Conservation (phyloP, 2,329 filamentous ascomycete genomes). For the Lachnellula arida region DNA sequence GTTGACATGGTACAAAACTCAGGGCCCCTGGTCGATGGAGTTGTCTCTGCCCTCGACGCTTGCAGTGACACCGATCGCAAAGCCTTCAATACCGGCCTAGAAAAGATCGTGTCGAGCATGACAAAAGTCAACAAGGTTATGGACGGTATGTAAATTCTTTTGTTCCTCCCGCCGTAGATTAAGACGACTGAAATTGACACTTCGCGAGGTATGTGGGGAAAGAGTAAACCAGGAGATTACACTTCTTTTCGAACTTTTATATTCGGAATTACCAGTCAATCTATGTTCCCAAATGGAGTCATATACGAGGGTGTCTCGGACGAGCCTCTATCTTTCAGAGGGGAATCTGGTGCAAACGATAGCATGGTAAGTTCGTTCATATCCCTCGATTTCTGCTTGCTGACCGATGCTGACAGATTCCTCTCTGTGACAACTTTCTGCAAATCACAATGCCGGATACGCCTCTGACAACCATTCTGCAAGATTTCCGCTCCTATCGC, state of each 20-base stretch:
- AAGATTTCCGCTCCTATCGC: conserved; percentile 84
- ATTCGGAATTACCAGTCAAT: conserved; percentile 89
- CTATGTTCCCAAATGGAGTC: conserved; percentile 91
- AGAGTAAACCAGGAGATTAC: conserved; percentile 79
- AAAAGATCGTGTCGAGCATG: conserved; percentile 58
- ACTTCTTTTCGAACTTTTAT: conserved; percentile 93
- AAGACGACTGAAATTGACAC: conserved; percentile 28
- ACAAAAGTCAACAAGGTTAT: conserved; percentile 71
- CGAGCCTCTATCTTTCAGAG: conserved; percentile 75
- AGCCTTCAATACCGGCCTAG: conserved; percentile 60
- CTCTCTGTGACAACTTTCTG: conserved; percentile 81
- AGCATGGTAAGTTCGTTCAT: conserved; percentile 57
- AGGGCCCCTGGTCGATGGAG: conserved; percentile 68
- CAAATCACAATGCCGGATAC: conserved; percentile 85
- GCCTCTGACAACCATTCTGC: conserved; percentile 80
- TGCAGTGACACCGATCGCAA: conserved; percentile 46
- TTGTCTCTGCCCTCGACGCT: conserved; percentile 60
- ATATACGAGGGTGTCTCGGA: conserved; percentile 80
- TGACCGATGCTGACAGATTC: conserved; percentile 48
- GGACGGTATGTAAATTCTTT: conserved; percentile 54
- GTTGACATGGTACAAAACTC: conserved; percentile 93
- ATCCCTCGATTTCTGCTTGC: not conserved
- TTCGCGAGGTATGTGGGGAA: conserved; percentile 72
- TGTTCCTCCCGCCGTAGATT: not conserved
- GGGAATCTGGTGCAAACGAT: conserved; percentile 91